Base-by-base conservation (phyloP, 495 filamentous ascomycete genomes). In the Xylaria bambusicola region DNA sequence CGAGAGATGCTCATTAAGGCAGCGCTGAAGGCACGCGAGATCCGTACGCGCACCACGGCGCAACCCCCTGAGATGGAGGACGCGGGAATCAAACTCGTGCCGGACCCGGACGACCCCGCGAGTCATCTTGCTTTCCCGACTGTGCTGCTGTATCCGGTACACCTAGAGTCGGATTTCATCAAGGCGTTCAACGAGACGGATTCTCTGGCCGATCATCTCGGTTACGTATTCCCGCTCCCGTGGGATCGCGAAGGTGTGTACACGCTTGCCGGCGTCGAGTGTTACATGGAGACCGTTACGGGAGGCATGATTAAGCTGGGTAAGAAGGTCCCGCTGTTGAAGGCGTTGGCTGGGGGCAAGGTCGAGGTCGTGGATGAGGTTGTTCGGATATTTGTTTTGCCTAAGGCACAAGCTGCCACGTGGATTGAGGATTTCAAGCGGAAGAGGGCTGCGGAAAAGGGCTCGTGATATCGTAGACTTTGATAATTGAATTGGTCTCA, bases 231-330 rank as follows among this genome's bases (percentile, higher is more conserved):
- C 52, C 84, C 85, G 33, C 66, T 81, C 63, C 89, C 91, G n/a
- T 98, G 93, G 94, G 94, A 98, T 67, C 63, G 68, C 15, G 76
- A 81, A 62, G 73, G 81, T 4, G 87, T 88, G 65, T 97, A 96
- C 63, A 78, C 72, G 8, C 63, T 77, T 0, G 73, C 74, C 0
- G 71, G 77, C 6, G 89, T 97, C n/a, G 92, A 97, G 64, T 93
- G 89, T 63, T 98, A 88, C 69, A 89, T 93, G 80, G 90, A 97
- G 76, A 98, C 91, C 1, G 67, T 76, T 15, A 75, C 78, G 0
- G 92, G 93, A 0, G 95, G 94, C 10, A 65, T 98, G 63, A 80
- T 93, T 56, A 97, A 95, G 74, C 86, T 90, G 0, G 93, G 94
- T n/a, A 91, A 87, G 82, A 95, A 92, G 69, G 74, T 91, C 53